Evolutionary conservation across 2,329 filamentous ascomycete species (phyloP), one percentile per base, ranked within the genome.

Genomic region (Pseudogymnoascus sp.): DNA sequence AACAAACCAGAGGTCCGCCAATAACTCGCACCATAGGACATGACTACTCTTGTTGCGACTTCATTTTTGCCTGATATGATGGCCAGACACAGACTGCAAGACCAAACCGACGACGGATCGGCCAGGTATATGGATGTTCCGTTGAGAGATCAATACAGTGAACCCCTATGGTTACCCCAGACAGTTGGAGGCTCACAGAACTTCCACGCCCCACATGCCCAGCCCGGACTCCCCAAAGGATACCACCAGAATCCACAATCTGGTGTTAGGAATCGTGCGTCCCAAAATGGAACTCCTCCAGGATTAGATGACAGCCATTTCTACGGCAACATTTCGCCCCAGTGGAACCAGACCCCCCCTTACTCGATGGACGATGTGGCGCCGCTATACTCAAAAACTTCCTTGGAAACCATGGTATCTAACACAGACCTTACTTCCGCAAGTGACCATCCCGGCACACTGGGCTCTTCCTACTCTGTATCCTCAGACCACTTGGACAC

Each of bases 161-260:
- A 60, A 60, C 59, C 33, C 19, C 23, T 60, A 60, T 60, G 31
- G 33, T 60, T 23, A 42, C 59, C 59, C 33, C 64, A 62, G 61
- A 66, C 64, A 65, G 65, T 64, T 70, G 70, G 72, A 70, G 72
- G 68, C 63, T 64, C 66, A 73, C 72, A 73, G 72, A 71, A 74
- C 71, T 72, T 70, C 46, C 66, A 70, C 62, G 68, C 67, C 61
- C 68, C 68, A 69, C 37, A 65, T 67, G 40, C 65, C 65, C 69
- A 68, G 26, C 67, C 68, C 67, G 70, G 70, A 70, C 69, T 69
- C 69, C 62, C 66, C 68, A 68, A 72, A 56, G 56, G 61, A 44
- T 38, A 60, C n/a, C 23, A 59, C 53, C 59, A 42, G 33, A 38
- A 37, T 38, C 13, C 59, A 35, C 33, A 60, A 19, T 10, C 33